phyloP scores from a whole-genome alignment of 2,329 filamentous ascomycete species.

The Lasiodiplodia theobromae region DNA sequence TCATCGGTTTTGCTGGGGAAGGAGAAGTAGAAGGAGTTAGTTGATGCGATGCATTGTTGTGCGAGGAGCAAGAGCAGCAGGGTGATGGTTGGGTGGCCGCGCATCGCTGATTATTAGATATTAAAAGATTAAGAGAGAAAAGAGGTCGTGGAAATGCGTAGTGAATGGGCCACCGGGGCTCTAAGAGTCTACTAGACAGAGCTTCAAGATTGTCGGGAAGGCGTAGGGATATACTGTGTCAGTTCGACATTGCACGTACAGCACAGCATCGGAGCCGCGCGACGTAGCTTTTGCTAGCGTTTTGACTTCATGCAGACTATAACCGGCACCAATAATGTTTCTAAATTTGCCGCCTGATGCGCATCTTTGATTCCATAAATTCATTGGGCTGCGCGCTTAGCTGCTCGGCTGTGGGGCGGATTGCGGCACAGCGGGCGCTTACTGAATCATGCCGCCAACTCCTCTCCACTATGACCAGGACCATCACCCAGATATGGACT shows the following conservation, averaged over 20 bases:
- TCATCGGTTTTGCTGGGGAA: not conserved
- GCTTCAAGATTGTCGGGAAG: not conserved
- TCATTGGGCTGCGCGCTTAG: not conserved
- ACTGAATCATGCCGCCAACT: not conserved
- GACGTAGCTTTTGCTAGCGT: not conserved
- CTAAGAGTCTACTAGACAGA: not conserved
- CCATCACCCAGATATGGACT: no score
- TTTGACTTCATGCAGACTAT: no score
- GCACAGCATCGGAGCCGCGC: not conserved
- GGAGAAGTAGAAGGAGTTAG: slow-evolving; percentile 16
- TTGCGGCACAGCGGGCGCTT: slow-evolving; percentile 2
- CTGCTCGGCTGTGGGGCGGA: not conserved
- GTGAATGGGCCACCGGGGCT: not conserved
- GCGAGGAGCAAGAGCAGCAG: not conserved
- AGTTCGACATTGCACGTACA: not conserved
- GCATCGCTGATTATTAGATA: no score
- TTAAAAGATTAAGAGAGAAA: no score
- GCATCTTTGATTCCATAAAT: not conserved
- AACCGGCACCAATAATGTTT: not conserved
- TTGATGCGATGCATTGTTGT: not conserved
- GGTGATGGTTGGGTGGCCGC: no score
- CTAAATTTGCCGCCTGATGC: not conserved
- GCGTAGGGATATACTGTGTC: not conserved
- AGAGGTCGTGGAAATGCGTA: not conserved
- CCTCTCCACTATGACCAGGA: no score